phyloP scores from a whole-genome alignment of 768 basidiomycete genomes.

The Coprinopsis marcescibilis region DNA sequence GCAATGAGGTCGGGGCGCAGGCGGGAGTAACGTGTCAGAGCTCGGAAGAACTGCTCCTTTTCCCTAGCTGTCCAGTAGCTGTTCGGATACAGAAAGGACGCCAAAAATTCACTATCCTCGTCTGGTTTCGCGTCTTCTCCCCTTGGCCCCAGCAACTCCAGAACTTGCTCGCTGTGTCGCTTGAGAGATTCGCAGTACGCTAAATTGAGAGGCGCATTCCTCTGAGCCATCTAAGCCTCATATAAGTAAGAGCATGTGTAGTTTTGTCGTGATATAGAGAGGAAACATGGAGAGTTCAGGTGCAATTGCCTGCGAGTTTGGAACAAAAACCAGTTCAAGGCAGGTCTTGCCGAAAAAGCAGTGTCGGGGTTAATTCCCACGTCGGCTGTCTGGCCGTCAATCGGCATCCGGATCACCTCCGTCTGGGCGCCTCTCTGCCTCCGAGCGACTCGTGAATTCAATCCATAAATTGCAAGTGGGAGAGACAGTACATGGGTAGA shows the following conservation, averaged over 20 bases:
- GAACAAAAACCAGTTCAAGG: too few species aligned
- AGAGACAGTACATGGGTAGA: too few species aligned
- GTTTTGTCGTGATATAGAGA: too few species aligned
- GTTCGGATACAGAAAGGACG: constrained; percentile 32
- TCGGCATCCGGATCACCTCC: not conserved
- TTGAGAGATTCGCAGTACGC: not conserved
- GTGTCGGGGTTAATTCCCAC: not conserved
- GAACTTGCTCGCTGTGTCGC: not conserved
- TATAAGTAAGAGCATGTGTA: too few species aligned
- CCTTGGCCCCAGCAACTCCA: not conserved
- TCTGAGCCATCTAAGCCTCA: too few species aligned
- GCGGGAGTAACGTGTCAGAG: constrained; percentile 58
- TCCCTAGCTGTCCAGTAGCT: constrained; percentile 65
- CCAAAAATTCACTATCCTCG: constrained; percentile 2
- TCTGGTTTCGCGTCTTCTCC: not conserved
- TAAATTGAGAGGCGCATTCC: too few species aligned
- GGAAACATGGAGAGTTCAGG: too few species aligned
- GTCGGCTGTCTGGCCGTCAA: not conserved
- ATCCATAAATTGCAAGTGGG: too few species aligned
- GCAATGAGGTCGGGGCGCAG: constrained; percentile 76
- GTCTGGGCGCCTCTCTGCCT: not conserved
- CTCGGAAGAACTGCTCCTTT: constrained; percentile 68
- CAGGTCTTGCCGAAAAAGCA: too few species aligned
- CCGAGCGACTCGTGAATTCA: too few species aligned
- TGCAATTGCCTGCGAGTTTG: too few species aligned